These are phyloP conservation scores for Ascodesmis nigricans DNA, from an alignment of 495 filamentous ascomycete genomes.

Conservation along the genomic window DNA sequence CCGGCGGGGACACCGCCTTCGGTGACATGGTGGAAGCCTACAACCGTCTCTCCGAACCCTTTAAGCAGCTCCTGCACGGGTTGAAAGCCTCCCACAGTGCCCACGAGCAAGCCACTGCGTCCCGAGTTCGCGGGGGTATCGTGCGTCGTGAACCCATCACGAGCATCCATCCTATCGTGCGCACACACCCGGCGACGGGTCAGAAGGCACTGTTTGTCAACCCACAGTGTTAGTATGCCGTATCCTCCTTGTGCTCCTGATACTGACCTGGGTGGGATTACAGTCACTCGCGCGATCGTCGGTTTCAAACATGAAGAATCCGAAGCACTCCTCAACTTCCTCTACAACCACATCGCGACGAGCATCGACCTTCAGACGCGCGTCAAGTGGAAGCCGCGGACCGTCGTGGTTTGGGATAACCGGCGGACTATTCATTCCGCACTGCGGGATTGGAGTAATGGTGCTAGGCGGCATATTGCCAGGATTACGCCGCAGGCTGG, in stretches of 20 bases:
- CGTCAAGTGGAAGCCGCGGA: conserved; percentile 62
- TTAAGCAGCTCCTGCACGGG: conserved; percentile 52
- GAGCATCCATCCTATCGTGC: conserved; percentile 48
- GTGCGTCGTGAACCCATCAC: conserved; percentile 49
- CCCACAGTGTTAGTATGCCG: conserved; percentile 45
- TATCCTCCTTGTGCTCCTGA: background rate
- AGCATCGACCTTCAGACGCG: conserved; percentile 74
- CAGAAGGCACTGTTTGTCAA: conserved; percentile 79
- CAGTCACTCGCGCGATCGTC: conserved; percentile 49
- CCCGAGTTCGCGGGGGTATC: conserved; percentile 34
- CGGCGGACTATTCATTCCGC: conserved; percentile 61
- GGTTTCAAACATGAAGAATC: conserved; percentile 60
- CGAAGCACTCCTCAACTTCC: conserved; percentile 60
- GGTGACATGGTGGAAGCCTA: conserved; percentile 54
- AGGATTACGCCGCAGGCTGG: conserved; percentile 74
- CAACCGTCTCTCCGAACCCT: conserved; percentile 45
- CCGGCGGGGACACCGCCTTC: conserved; percentile 63
- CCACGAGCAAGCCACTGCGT: conserved; percentile 42
- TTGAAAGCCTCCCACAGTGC: conserved; percentile 58
- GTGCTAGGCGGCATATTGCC: conserved; percentile 57
- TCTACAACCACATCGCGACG: conserved; percentile 64
- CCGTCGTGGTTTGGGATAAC: conserved; percentile 83
- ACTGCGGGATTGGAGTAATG: conserved; percentile 55
- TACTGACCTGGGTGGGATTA: conserved; percentile 5
- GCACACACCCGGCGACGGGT: conserved; percentile 63